Conservation (phyloP, 805 yeast genomes). For the Pichia californica region DNA sequence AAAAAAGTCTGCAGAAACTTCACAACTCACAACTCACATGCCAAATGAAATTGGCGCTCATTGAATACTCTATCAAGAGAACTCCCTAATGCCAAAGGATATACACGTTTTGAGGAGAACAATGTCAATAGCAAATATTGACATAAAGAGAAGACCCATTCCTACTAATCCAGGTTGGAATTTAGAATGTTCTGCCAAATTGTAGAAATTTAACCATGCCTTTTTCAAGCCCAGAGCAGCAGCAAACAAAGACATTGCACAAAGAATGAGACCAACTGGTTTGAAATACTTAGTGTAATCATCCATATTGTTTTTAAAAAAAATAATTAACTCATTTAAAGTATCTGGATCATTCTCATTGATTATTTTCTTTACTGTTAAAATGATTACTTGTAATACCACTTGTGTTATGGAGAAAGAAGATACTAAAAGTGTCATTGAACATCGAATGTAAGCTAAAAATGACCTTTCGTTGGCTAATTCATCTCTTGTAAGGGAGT, state of each 20-base stretch:
- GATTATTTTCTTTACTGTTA: background rate
- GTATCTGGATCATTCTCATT: background rate
- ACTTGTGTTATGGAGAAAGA: slow-evolving; percentile 6
- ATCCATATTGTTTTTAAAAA: too few species aligned
- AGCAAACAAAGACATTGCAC: background rate
- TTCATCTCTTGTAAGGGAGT: slow-evolving; percentile 6
- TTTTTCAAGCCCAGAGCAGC: slow-evolving; percentile 1
- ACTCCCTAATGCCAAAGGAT: slow-evolving; percentile 1
- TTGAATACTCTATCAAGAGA: background rate
- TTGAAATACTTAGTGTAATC: background rate
- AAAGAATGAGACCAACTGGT: slow-evolving; percentile 1
- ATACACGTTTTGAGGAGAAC: slow-evolving; percentile 1
- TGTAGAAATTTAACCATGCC: slow-evolving; percentile 2
- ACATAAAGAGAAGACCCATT: slow-evolving; percentile 2
- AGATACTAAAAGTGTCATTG: slow-evolving; percentile 1
- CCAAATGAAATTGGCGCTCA: background rate
- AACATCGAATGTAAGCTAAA: slow-evolving; percentile 1
- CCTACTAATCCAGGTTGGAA: slow-evolving; percentile 5
- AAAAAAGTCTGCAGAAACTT: background rate
- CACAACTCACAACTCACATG: background rate
- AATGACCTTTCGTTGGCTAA: slow-evolving; percentile 8
- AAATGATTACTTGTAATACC: background rate
- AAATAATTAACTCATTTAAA: too few species aligned
- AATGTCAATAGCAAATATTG: background rate
- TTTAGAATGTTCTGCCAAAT: slow-evolving; percentile 2